Conservation (phyloP, 441 rosid species). For the Adansonia grandidieri region DNA sequence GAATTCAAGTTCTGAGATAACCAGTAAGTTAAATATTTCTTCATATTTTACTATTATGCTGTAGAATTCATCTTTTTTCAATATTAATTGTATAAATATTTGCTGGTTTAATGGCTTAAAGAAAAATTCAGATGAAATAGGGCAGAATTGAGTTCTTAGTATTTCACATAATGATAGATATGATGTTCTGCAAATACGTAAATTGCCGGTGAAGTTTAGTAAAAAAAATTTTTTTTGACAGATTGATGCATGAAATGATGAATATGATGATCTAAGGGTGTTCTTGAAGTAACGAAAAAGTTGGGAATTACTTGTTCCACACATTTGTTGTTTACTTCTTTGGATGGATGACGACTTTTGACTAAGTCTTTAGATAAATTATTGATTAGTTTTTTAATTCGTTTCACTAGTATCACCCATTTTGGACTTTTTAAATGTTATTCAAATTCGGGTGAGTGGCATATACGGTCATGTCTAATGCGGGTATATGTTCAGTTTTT, state of each 20-base stretch:
- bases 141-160: background rate
- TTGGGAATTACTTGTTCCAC: constrained; percentile 33
- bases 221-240: background rate
- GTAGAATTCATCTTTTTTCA: background rate
- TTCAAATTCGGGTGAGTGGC: background rate
- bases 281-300: constrained; percentile 39
- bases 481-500: too few species aligned
- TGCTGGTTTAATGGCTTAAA: background rate
- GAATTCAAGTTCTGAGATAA: constrained; percentile 54
- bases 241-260: constrained; percentile 19
- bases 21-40: constrained; percentile 47
- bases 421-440: constrained; percentile 20
- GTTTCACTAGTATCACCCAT: constrained; percentile 3
- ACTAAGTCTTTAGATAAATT: constrained; percentile 25
- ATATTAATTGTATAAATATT: background rate
- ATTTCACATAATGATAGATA: background rate
- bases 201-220: constrained; percentile 10
- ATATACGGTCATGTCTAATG: background rate
- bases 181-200: background rate
- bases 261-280: constrained; percentile 39
- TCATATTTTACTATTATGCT: background rate
- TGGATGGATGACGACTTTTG: constrained; percentile 25
- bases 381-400: constrained; percentile 19
- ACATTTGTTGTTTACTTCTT: constrained; percentile 28
- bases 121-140: background rate